A percentile compares a stretch with the other conserved stretches of the same genome.
Conservation (phyloP, 2,329 filamentous ascomycete genomes). For the Cadophora gregata region DNA sequence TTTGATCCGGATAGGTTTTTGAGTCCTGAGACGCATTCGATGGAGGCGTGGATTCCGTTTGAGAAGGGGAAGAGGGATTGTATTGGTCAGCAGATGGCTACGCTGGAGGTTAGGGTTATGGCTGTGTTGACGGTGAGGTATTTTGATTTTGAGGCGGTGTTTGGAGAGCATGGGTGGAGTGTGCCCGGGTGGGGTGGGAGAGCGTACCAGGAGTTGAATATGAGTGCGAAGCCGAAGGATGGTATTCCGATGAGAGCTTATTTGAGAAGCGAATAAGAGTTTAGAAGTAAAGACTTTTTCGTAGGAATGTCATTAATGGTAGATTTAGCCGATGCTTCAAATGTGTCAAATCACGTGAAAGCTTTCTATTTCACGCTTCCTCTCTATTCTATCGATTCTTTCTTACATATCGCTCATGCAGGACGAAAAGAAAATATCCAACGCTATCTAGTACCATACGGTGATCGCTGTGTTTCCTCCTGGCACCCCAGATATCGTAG, state of each 20-base stretch:
- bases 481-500: not conserved
- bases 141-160: slow-evolving; percentile 53
- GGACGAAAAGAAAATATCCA: not conserved
- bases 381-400: too few species aligned
- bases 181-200: slow-evolving; percentile 29
- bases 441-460: not conserved
- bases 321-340: too few species aligned
- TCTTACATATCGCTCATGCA: not conserved
- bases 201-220: slow-evolving; percentile 31
- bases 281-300: not conserved
- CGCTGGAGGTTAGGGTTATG: slow-evolving; percentile 54
- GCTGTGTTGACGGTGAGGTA: slow-evolving; percentile 53
- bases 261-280: not conserved
- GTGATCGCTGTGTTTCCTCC: not conserved
- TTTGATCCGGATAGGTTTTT: slow-evolving; percentile 58
- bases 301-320: too few species aligned
- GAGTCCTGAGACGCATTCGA: slow-evolving; percentile 41
- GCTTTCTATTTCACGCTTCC: not conserved
- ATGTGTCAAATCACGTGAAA: not conserved
- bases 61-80: slow-evolving; percentile 61
- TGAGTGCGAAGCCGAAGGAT: slow-evolving; percentile 34
- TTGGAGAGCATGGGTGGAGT: slow-evolving; percentile 38
- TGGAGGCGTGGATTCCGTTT: slow-evolving; percentile 60
- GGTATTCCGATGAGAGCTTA: slow-evolving; percentile 30
- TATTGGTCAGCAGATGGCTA: slow-evolving; percentile 61